These are phyloP conservation scores for Sanguinoderma infundibulare DNA, from an alignment of 1,284 basidiomycete genomes.

Conservation along the genomic window DNA sequence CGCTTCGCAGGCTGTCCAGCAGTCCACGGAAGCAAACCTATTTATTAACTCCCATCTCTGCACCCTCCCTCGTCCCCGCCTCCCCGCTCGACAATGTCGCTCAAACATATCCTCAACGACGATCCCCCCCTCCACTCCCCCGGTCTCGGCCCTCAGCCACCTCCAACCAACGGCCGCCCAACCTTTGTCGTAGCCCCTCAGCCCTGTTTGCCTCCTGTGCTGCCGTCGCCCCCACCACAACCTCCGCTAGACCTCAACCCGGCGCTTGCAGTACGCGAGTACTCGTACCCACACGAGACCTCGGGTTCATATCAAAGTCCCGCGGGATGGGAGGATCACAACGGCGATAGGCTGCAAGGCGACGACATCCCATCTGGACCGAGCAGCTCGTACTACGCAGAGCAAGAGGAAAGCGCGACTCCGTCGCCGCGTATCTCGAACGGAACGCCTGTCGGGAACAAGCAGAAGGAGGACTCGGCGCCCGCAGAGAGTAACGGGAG, in stretches of 20 bases:
- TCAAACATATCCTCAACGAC: constrained; percentile 77
- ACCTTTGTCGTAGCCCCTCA: constrained; percentile 28
- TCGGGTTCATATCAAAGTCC: constrained; percentile 38
- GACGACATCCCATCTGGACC: constrained; percentile 43
- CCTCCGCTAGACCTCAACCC: constrained; percentile 32
- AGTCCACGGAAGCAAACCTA: constrained; percentile 28
- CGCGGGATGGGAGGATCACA: constrained; percentile 45
- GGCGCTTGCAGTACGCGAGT: constrained; percentile 32
- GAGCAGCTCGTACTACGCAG: constrained; percentile 43
- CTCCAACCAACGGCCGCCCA: constrained; percentile 22
- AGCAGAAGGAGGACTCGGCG: constrained; percentile 42
- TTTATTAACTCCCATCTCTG: constrained; percentile 25
- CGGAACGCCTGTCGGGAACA: constrained; percentile 30
- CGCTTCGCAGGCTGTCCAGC: constrained; percentile 27
- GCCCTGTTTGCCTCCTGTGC: constrained; percentile 19
- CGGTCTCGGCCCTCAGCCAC: constrained; percentile 22
- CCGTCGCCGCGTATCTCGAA: constrained; percentile 33
- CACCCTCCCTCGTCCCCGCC: constrained; percentile 25
- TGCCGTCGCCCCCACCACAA: constrained; percentile 31
- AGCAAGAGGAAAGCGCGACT: constrained; percentile 34
- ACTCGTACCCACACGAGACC: constrained; percentile 40
- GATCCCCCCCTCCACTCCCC: constrained; percentile 43
- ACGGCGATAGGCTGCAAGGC: constrained; percentile 42
- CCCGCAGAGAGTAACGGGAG: constrained; percentile 44
- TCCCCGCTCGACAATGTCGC: constrained; percentile 55